Conservation (phyloP, 345 rosid genomes). For the Dimocarpus longan region DNA sequence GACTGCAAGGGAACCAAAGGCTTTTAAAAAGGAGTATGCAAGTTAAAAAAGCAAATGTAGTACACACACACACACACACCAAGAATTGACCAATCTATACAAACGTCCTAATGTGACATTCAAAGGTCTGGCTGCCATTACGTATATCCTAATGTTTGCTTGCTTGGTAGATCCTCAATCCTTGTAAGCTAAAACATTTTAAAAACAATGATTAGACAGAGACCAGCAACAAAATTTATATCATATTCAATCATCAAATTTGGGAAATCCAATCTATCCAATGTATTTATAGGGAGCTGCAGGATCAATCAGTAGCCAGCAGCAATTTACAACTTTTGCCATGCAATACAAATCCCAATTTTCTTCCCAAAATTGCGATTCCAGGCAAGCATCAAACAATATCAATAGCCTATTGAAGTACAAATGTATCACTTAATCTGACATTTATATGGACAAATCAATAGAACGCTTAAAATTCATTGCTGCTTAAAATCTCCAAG, state of each 20-base stretch:
- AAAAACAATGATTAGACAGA: not conserved
- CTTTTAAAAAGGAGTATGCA: not conserved
- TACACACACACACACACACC: too few relatives aligned
- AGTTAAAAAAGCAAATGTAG: not conserved
- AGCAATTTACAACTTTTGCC: constrained; percentile 1
- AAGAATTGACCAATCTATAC: too few relatives aligned
- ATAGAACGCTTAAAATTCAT: constrained; percentile 11
- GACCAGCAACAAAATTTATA: not conserved
- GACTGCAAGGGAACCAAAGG: not conserved
- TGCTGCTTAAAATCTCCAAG: constrained; percentile 15
- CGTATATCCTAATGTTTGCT: not conserved
- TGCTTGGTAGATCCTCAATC: not conserved
- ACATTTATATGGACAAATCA: constrained; percentile 5
- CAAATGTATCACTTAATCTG: constrained; percentile 6
- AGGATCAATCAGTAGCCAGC: constrained; percentile 17
- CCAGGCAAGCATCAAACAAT: constrained; percentile 9
- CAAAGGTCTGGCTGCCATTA: not conserved
- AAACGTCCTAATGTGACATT: too few relatives aligned
- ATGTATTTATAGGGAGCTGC: constrained; percentile 2
- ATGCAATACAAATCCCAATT: constrained; percentile 5
- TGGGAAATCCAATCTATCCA: constrained; percentile 6
- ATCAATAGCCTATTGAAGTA: constrained; percentile 18
- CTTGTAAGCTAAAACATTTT: not conserved
- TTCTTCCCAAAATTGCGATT: constrained; percentile 24
- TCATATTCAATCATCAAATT: not conserved